phyloP scores from a whole-genome alignment of 805 yeast species.

The Citeromyces matritensis region DNA sequence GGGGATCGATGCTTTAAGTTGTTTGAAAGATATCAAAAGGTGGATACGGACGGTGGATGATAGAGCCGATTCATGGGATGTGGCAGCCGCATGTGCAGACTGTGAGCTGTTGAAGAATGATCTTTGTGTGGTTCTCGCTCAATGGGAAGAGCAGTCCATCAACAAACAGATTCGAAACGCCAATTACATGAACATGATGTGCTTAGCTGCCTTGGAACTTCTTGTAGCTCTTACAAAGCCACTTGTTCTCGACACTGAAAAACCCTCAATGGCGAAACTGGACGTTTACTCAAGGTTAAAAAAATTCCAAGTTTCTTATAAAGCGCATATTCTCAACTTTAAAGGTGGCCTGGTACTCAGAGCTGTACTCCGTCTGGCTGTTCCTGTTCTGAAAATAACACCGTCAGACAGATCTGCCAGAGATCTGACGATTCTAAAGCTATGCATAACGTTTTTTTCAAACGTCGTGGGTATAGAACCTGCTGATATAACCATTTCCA shows the following conservation, averaged over 20 bases:
- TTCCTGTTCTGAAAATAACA: conserved; percentile 39
- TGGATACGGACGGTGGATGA: conserved; percentile 86
- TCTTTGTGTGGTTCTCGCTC: conserved; percentile 55
- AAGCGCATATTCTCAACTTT: conserved; percentile 44
- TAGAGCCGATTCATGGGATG: conserved; percentile 51
- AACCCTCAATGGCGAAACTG: conserved; percentile 43
- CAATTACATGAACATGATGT: conserved; percentile 39
- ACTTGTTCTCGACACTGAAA: conserved; percentile 38
- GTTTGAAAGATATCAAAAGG: conserved; percentile 73
- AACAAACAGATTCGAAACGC: conserved; percentile 15
- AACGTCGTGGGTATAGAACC: conserved; percentile 74
- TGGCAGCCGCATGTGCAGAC: conserved; percentile 79
- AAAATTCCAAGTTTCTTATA: conserved; percentile 56
- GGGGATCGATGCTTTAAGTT: conserved; percentile 80
- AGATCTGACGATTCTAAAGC: conserved; percentile 58
- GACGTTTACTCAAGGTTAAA: conserved; percentile 43
- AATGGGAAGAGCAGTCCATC: conserved; percentile 41
- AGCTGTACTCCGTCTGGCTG: conserved; percentile 54
- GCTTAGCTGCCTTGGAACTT: conserved; percentile 61
- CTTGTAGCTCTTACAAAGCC: conserved; percentile 86
- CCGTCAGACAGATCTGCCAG: conserved; percentile 45
- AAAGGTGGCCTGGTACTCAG: conserved; percentile 47
- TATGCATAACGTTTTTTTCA: conserved; percentile 61
- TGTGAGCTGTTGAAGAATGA: conserved; percentile 63
- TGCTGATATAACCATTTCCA: conserved; percentile 33